These are phyloP conservation scores for Gomphus sp. DNA, from an alignment of 1,284 basidiomycete genomes.

Conservation along the genomic window DNA sequence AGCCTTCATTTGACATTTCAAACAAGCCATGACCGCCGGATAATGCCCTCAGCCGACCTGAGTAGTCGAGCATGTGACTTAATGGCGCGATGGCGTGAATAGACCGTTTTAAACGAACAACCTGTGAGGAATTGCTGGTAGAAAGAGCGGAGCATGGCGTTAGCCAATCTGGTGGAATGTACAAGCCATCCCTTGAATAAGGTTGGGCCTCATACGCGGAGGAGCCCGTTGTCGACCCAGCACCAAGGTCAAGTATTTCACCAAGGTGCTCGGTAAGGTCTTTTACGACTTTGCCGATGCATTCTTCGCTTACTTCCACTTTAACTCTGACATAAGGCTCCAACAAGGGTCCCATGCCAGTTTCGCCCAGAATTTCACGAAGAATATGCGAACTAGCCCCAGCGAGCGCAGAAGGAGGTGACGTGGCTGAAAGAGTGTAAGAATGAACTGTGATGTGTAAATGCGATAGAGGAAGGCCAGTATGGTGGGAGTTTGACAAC, in stretches of 20 bases:
- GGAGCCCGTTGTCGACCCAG: constrained; percentile 27
- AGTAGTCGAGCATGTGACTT: constrained; percentile 74
- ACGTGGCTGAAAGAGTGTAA: constrained; percentile 32
- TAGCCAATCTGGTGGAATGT: constrained; percentile 62
- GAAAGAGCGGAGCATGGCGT: constrained; percentile 48
- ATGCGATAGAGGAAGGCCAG: constrained; percentile 56
- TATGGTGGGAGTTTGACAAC: constrained; percentile 68
- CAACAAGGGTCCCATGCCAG: constrained; percentile 59
- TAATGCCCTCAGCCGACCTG: constrained; percentile 65
- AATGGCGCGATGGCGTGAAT: constrained; percentile 67
- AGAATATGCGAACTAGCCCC: constrained; percentile 57
- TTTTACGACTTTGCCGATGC: constrained; percentile 64
- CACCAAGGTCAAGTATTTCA: constrained; percentile 57
- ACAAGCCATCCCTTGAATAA: constrained; percentile 52
- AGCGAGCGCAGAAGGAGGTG: constrained; percentile 44
- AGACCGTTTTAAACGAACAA: constrained; percentile 38
- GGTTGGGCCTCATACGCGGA: constrained; percentile 17
- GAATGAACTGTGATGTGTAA: constrained; percentile 46
- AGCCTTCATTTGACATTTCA: constrained; percentile 72
- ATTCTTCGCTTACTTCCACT: constrained; percentile 54
- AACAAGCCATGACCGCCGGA: constrained; percentile 78
- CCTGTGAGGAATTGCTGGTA: constrained; percentile 22
- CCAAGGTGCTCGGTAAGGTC: constrained; percentile 70
- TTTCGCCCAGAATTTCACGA: constrained; percentile 46
- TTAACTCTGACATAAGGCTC: constrained; percentile 66